These are phyloP conservation scores for Pseudogymnoascus sp. DNA, from an alignment of 2,329 filamentous ascomycete genomes.

Conservation along the genomic window DNA sequence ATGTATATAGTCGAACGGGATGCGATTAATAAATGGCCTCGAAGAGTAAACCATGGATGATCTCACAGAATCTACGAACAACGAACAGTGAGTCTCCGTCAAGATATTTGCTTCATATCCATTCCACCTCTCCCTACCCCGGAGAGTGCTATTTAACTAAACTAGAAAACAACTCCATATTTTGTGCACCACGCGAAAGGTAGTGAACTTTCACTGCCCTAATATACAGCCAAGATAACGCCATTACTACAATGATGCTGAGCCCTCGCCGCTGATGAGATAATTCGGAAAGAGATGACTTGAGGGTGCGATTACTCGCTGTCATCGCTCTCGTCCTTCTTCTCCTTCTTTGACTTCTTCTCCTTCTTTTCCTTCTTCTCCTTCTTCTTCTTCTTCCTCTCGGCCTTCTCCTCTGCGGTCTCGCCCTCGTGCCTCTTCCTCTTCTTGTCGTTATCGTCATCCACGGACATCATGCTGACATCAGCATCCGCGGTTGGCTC, in stretches of 20 bases:
- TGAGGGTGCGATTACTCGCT: constrained; percentile 36
- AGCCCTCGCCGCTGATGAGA: constrained; percentile 6
- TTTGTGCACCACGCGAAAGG: constrained; percentile 8
- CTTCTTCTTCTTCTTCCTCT: constrained; percentile 43
- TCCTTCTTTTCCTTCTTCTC: constrained; percentile 45
- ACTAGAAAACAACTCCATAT: constrained; percentile 8
- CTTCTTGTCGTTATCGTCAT: constrained; percentile 60
- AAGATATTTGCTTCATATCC: constrained; percentile 3
- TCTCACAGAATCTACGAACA: too few species aligned
- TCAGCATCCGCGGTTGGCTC: constrained; percentile 32
- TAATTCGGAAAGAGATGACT: constrained; percentile 5
- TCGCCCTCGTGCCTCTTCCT: constrained; percentile 74
- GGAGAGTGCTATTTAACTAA: constrained; percentile 6
- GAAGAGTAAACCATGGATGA: too few species aligned
- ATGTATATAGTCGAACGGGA: too few species aligned
- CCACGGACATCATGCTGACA: constrained; percentile 42
- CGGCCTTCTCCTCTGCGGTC: constrained; percentile 55
- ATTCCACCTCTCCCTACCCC: neutral
- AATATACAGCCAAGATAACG: constrained; percentile 7
- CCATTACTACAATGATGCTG: constrained; percentile 9
- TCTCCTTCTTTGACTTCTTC: constrained; percentile 32
- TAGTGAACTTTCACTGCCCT: constrained; percentile 9
- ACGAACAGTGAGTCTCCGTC: too few species aligned
- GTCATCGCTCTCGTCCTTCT: constrained; percentile 33
- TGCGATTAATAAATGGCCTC: too few species aligned